Evolutionary conservation across 768 basidiomycete genomes (phyloP).

Genomic region (Phaeotremella skinneri): DNA sequence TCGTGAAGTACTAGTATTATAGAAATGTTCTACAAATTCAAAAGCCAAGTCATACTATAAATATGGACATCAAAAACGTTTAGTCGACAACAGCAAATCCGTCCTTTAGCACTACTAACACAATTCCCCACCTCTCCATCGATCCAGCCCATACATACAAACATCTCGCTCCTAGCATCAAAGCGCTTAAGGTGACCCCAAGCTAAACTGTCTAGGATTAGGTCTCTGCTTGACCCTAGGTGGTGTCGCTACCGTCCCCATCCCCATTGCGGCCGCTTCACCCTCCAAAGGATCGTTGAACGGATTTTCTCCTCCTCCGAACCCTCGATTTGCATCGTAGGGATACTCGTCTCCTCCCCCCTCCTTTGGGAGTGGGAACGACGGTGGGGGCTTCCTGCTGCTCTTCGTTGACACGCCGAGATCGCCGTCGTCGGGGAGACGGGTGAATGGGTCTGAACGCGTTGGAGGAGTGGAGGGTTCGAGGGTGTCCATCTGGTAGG

Average conservation of each 20-base stretch:
- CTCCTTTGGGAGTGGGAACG: neutral
- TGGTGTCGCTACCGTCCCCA: neutral
- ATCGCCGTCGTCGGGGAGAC: neutral
- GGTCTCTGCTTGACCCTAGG: neutral
- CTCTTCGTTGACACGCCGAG: neutral
- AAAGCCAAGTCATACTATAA: too few species aligned
- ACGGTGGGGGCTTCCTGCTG: neutral
- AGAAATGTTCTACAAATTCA: too few species aligned
- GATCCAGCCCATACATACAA: too few species aligned
- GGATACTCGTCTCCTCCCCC: neutral
- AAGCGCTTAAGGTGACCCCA: neutral
- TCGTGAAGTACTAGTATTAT: too few species aligned
- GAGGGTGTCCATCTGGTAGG: neutral
- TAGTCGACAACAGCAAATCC: too few species aligned
- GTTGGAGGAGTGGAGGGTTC: neutral
- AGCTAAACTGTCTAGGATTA: neutral
- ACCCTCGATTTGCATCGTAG: neutral
- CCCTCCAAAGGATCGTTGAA: neutral
- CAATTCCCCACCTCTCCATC: too few species aligned
- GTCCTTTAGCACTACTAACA: too few species aligned
- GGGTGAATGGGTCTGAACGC: neutral
- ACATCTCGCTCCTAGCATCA: too few species aligned
- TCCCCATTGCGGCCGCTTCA: neutral
- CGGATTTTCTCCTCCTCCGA: neutral
- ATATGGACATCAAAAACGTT: too few species aligned